These are phyloP conservation scores for Paramecium octaurelia DNA, from an alignment of 73 alveolate species.

Conservation along the genomic window DNA sequence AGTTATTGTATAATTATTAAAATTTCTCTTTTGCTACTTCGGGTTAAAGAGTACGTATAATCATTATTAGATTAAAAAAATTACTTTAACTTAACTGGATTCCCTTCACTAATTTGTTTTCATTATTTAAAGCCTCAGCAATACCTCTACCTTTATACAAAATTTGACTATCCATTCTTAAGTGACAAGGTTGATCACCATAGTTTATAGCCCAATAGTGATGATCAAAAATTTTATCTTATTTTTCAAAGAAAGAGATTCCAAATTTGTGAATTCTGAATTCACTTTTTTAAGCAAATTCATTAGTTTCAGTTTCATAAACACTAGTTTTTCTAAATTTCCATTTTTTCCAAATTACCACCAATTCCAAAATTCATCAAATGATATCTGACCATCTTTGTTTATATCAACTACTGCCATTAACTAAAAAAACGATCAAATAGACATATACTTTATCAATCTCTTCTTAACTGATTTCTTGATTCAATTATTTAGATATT, in stretches of 20 bases:
- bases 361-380: constrained; percentile 41
- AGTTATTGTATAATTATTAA: not conserved
- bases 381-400: not conserved
- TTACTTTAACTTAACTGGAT: not conserved
- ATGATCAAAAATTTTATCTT: not conserved
- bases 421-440: not conserved
- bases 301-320: constrained; percentile 5
- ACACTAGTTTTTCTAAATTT: not conserved
- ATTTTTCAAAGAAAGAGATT: not conserved
- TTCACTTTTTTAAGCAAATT: not conserved
- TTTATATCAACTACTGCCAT: constrained; percentile 12
- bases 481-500: not conserved
- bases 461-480: not conserved
- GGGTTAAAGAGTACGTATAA: not conserved
- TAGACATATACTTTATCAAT: not conserved
- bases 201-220: not conserved
- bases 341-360: not conserved
- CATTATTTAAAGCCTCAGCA: not conserved
- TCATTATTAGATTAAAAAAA: not conserved
- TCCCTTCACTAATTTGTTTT: not conserved
- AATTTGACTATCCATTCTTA: not conserved
- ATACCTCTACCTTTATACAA: not conserved
- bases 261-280: constrained; percentile 36
- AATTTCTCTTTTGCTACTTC: not conserved
- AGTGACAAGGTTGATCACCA: not conserved